Base-by-base conservation (phyloP, 257 asterid genomes). In the Petunia axillaris region DNA sequence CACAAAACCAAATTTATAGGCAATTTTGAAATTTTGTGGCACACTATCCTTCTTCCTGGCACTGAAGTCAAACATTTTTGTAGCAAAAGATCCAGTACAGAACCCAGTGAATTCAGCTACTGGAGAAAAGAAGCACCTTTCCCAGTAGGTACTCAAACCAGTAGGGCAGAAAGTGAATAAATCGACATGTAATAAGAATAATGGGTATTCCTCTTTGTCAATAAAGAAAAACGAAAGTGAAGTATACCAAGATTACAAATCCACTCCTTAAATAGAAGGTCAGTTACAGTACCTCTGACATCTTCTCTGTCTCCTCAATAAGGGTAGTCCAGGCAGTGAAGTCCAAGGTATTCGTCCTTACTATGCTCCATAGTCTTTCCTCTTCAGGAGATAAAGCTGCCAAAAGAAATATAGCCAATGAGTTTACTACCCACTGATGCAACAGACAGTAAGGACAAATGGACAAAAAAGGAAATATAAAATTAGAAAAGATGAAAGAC, bases 241-340 rank as follows among this genome's bases (percentile, higher is more conserved):
- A 65, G 53, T 35, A 82, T 5, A 44, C 36, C 44, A 38, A 50
- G 78, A 46, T 37, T 46, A 73, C 7, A 64, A 16, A 14, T 64
- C 15, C 10, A 7, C 53, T 25, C 25, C 25, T 25, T 25, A 39
- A 9, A 77, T 16, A 43, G 8, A 41, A 84, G 74, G 54, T 52
- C 60, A 41, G 46, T 79, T 35, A 41, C 74, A 38, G 83, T 86
- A 96, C 99, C 98, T 96, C 98, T 3, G 94, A 86, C 80, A 80
- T 83, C 84, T 90, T 96, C 91, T 96, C 99, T 1, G 99, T 92
- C 87, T 96, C 99, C 35, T 96, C 99, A 37, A 96, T 88, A 73
- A 96, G 88, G 46, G 97, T 91, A 81, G 97, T 96, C 99, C 99
- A 96, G 38, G 97, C 97, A 89, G 83, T 90, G 53, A 96, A 96